Conservation (phyloP, 2,329 filamentous ascomycete genomes). For the Colletotrichum ledebouriae region DNA sequence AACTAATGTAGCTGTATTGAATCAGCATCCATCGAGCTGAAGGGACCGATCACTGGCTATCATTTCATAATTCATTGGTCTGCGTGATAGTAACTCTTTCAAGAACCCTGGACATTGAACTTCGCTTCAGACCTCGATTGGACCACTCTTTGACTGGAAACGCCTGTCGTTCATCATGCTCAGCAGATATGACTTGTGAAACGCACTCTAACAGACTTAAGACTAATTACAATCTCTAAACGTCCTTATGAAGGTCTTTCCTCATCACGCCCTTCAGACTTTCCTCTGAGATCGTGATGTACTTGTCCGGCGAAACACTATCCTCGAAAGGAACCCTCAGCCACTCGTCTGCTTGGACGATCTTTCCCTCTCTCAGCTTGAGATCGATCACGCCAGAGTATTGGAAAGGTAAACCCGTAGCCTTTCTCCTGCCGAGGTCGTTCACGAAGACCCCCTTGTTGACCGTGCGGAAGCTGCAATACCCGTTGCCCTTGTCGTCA, state of each 20-base stretch:
- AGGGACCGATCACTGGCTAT: too few relatives aligned
- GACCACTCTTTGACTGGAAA: too few relatives aligned
- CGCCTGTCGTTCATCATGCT: too few relatives aligned
- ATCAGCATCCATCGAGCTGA: too few relatives aligned
- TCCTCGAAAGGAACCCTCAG: slow-evolving; percentile 29
- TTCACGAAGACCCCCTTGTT: slow-evolving; percentile 36
- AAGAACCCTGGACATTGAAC: too few relatives aligned
- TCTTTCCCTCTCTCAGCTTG: slow-evolving; percentile 29
- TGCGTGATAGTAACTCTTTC: too few relatives aligned
- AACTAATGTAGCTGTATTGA: not conserved
- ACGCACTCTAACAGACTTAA: too few relatives aligned
- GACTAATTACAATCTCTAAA: too few relatives aligned
- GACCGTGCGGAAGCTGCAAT: slow-evolving; percentile 36
- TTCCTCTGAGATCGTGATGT: slow-evolving; percentile 31
- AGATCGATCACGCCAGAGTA: slow-evolving; percentile 29
- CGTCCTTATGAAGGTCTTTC: slow-evolving; percentile 13
- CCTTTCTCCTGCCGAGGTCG: slow-evolving; percentile 28
- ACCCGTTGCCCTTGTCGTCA: slow-evolving; percentile 24
- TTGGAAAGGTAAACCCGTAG: slow-evolving; percentile 27
- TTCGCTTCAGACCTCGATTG: too few relatives aligned
- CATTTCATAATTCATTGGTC: too few relatives aligned
- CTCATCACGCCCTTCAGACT: slow-evolving; percentile 30
- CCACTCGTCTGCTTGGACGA: slow-evolving; percentile 31
- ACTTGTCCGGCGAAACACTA: slow-evolving; percentile 33
- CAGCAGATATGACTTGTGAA: too few relatives aligned